phyloP scores from a whole-genome alignment of 2,329 filamentous ascomycete genomes.

The Cercospora beticola region DNA sequence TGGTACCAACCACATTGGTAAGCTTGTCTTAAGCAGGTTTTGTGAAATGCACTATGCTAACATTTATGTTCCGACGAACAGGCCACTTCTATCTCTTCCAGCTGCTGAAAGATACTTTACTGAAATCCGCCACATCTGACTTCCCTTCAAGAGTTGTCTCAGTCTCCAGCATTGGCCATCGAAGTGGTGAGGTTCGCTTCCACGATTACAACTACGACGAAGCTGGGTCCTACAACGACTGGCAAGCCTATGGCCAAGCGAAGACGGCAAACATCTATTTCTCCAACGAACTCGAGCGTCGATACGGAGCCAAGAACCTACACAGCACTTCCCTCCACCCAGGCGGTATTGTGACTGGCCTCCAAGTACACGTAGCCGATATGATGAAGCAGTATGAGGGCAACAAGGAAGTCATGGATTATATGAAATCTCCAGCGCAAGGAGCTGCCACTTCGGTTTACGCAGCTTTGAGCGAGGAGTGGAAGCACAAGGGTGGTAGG shows the following conservation, averaged over 20 bases:
- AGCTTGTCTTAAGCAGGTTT: conserved; percentile 42
- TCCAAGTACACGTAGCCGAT: conserved; percentile 24
- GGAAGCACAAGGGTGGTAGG: conserved; percentile 38
- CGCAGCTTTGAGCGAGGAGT: conserved; percentile 45
- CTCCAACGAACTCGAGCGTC: conserved; percentile 53
- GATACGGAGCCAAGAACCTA: conserved; percentile 47
- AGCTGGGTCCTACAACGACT: conserved; percentile 37
- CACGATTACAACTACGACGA: conserved; percentile 45
- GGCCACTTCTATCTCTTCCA: conserved; percentile 56
- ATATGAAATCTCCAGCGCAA: conserved; percentile 42
- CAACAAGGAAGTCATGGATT: conserved; percentile 19
- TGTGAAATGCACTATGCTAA: background rate
- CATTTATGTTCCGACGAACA: background rate
- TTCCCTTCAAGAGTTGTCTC: conserved; percentile 52
- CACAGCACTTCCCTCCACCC: conserved; percentile 50
- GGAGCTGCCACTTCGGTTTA: conserved; percentile 52
- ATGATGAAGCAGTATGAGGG: conserved; percentile 21
- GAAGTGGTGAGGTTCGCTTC: conserved; percentile 36
- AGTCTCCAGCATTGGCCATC: conserved; percentile 48
- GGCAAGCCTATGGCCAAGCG: conserved; percentile 48
- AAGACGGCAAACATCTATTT: conserved; percentile 56
- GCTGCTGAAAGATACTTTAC: conserved; percentile 48
- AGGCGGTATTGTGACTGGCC: conserved; percentile 43
- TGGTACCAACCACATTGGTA: conserved; percentile 50
- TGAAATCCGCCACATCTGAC: conserved; percentile 40